Evolutionary conservation across 2,329 filamentous ascomycete species (phyloP), one percentile per base, ranked within the genome.

Genomic region (Fusarium kyushuense): DNA sequence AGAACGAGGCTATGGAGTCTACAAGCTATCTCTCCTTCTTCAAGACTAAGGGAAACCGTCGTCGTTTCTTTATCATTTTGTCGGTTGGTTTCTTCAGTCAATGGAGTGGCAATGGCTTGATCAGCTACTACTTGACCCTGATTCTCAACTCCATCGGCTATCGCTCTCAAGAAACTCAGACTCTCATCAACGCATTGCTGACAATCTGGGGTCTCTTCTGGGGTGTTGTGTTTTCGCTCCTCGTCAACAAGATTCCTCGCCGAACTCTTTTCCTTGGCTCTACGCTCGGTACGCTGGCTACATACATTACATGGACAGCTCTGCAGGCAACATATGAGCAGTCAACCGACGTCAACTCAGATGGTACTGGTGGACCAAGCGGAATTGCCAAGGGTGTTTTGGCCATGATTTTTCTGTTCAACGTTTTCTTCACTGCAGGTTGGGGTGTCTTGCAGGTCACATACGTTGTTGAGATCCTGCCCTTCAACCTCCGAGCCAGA

Each of bases 401-500:
- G 5, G 58, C 58, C 23, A 62, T 62, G 58, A 62, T 62, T 5
- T 62, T 62, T 29, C 46, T 62, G 10, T 62, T 62, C 4, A 62
- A 62, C 9, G 40, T 62, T 4, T 62, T 62, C 16, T 62, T 62
- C 33, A 62, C 58, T 0, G 58, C 58, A 0, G 58, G 58, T 61
- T 62, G 58, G 58, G 58, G 58, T 36, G 57, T 55, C 5, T 29
- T 62, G 7, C 57, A 62, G 2, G 58, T 62, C 5, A 62, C 58
- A 13, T 62, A 62, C 13, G 57, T 62, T 10, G 57, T 62, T 1
- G 58, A 62, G 9, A 62, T 62, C 3, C 14, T 62, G 0, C 58
- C 58, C 19, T 62, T 62, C 3, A 62, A 62, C 9, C 58, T 62
- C 1, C 58, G 58, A 4, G 57, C 58, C 1, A 33, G 58, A 5